These are phyloP conservation scores for Corymbia maculata DNA, from an alignment of 345 rosid species.

Conservation along the genomic window DNA sequence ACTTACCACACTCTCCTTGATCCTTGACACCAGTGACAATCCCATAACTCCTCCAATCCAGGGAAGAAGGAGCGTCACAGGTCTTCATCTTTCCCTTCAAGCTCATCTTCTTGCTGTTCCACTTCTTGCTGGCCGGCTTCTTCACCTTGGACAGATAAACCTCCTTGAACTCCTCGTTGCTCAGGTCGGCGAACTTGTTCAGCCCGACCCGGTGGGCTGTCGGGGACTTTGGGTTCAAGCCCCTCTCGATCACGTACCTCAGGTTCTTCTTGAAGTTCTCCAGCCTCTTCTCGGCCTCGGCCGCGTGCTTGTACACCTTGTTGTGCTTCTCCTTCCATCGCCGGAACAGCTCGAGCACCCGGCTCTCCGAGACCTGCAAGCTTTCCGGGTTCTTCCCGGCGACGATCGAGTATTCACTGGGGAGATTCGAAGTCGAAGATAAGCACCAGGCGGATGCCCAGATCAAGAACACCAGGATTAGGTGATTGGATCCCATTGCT, in stretches of 20 bases:
- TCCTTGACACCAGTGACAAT: constrained; percentile 44
- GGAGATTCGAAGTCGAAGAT: constrained; percentile 8
- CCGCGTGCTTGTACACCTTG: constrained; percentile 33
- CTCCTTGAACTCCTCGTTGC: constrained; percentile 47
- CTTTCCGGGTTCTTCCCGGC: constrained; percentile 7
- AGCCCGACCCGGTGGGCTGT: constrained; percentile 28
- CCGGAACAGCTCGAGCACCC: constrained; percentile 32
- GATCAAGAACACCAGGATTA: constrained; percentile 8
- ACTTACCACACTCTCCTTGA: constrained; percentile 51
- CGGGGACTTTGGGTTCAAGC: background rate
- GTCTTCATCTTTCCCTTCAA: constrained; percentile 5
- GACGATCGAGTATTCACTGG: constrained; percentile 34
- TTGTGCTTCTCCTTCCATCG: constrained; percentile 42
- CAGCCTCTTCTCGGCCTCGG: constrained; percentile 38
- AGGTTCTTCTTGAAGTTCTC: constrained; percentile 33
- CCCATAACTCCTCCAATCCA: constrained; percentile 67
- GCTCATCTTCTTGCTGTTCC: background rate
- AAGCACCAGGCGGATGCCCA: constrained; percentile 12
- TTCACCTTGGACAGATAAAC: constrained; percentile 33
- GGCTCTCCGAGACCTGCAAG: constrained; percentile 23
- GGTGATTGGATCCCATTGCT: constrained; percentile 17
- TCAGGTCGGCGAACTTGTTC: constrained; percentile 60
- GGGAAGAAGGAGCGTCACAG: constrained; percentile 42
- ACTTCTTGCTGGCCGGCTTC: constrained; percentile 19
- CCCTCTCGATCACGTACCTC: constrained; percentile 35